Evolutionary conservation across 2,329 filamentous ascomycete species (phyloP).

Genomic region (Aspergillus ustus): DNA sequence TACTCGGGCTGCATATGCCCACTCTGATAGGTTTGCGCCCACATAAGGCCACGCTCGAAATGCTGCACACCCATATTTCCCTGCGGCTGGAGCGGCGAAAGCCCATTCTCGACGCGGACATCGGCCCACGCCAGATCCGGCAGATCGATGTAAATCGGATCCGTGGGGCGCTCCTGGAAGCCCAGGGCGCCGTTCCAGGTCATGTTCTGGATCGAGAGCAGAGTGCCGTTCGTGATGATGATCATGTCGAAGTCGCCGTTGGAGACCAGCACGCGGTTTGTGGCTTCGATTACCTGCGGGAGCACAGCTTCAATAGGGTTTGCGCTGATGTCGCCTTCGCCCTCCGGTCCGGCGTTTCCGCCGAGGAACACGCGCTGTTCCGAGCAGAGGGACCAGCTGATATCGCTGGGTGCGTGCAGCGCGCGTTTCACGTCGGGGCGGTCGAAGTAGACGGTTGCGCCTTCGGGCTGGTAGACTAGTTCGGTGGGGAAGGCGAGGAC

Average conservation of each 20-base stretch:
- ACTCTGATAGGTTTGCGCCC: conserved; percentile 52
- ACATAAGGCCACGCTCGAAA: conserved; percentile 78
- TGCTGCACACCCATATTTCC: conserved; percentile 74
- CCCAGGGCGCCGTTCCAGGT: conserved; percentile 76
- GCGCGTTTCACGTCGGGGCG: conserved; percentile 70
- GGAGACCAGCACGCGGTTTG: conserved; percentile 73
- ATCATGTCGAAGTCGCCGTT: conserved; percentile 77
- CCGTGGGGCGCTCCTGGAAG: conserved; percentile 70
- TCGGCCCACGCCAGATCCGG: conserved; percentile 61
- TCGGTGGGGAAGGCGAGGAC: conserved; percentile 66
- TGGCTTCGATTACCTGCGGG: conserved; percentile 52
- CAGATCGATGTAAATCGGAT: conserved; percentile 36
- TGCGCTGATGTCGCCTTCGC: conserved; percentile 51
- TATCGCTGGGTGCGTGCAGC: conserved; percentile 61
- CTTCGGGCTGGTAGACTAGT: conserved; percentile 63
- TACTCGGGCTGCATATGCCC: conserved; percentile 62
- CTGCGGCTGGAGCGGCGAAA: conserved; percentile 62
- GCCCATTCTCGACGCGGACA: conserved; percentile 58
- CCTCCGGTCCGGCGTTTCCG: conserved; percentile 42
- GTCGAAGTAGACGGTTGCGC: conserved; percentile 71
- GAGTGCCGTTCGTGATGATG: conserved; percentile 70
- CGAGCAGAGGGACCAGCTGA: conserved; percentile 42
- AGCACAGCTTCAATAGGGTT: conserved; percentile 58
- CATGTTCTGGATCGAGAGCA: conserved; percentile 80
- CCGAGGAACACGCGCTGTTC: conserved; percentile 50